These are phyloP conservation scores for Aspergillus cejpii DNA, from an alignment of 2,329 filamentous ascomycete species.

Conservation along the genomic window DNA sequence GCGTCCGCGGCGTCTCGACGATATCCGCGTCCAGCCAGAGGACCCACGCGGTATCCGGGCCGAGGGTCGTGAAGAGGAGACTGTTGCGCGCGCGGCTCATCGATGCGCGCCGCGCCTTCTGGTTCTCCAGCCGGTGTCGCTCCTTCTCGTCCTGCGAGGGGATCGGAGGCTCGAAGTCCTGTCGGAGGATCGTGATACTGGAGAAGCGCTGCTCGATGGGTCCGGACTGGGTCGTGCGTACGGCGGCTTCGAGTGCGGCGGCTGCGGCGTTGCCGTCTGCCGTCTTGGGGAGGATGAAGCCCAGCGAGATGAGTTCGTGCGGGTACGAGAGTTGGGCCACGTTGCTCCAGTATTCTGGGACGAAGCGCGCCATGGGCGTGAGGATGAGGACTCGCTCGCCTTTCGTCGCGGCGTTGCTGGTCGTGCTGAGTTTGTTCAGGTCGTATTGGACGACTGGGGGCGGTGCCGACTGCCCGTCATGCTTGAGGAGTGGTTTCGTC, in stretches of 20 bases:
- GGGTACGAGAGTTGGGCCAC: conserved; percentile 76
- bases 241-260: conserved; percentile 71
- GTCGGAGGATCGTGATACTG: conserved; percentile 85
- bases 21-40: conserved; percentile 93
- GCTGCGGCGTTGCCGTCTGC: conserved; percentile 87
- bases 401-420: conserved; percentile 66
- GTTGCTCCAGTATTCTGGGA: conserved; percentile 93
- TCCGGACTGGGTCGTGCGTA: conserved; percentile 78
- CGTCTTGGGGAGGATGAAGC: conserved; percentile 92
- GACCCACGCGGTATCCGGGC: conserved; percentile 88
- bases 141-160: conserved; percentile 76
- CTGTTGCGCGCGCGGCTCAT: conserved; percentile 95
- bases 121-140: conserved; percentile 84
- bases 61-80: conserved; percentile 88
- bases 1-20: conserved; percentile 70
- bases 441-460: conserved; percentile 89
- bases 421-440: conserved; percentile 89
- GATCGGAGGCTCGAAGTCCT: conserved; percentile 84
- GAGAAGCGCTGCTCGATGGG: conserved; percentile 77
- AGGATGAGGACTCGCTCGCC: conserved; percentile 83
- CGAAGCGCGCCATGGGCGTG: conserved; percentile 89
- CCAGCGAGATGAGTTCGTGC: conserved; percentile 87
- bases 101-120: conserved; percentile 75
- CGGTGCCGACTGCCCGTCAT: conserved; percentile 51
- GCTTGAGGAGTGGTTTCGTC: conserved; percentile 66